Percentiles rank a stretch among this genome's conserved stretches.
Evolutionary conservation across 1,284 basidiomycete species (phyloP).

Genomic region (Austroboletus novae-zelandiae): DNA sequence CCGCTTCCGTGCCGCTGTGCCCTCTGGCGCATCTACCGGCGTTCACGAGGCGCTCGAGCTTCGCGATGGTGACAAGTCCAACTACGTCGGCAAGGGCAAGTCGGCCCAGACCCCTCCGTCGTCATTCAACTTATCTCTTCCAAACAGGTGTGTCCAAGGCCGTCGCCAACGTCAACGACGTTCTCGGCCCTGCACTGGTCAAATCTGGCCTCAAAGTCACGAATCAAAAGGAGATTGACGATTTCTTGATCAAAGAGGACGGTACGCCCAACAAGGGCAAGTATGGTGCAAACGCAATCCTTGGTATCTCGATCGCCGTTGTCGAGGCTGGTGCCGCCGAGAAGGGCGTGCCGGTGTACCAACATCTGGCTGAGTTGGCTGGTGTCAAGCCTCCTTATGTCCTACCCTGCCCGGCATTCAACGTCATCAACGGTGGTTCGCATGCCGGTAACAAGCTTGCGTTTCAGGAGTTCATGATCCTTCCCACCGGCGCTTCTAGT

Average conservation of each 20-base stretch:
- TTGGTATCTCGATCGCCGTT: constrained; percentile 97
- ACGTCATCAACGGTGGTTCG: constrained; percentile 99
- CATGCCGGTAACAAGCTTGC: constrained; percentile 99
- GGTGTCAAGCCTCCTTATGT: constrained; percentile 92
- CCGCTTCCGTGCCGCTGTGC: constrained; percentile 92
- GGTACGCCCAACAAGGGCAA: constrained; percentile 99
- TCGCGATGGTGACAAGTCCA: constrained; percentile 92
- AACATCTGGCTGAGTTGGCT: constrained; percentile 94
- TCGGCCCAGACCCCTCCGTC: neutral
- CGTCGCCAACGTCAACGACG: constrained; percentile 91
- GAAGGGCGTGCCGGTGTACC: constrained; percentile 94
- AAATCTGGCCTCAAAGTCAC: constrained; percentile 85
- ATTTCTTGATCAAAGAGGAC: constrained; percentile 98
- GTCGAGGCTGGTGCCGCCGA: constrained; percentile 92
- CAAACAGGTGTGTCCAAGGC: constrained; percentile 86
- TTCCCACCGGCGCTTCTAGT: constrained; percentile 87
- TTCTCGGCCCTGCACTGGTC: constrained; percentile 90
- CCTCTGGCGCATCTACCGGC: constrained; percentile 98
- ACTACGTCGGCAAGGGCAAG: constrained; percentile 94
- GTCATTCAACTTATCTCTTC: constrained; percentile 2
- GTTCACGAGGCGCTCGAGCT: constrained; percentile 98
- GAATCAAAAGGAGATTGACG: constrained; percentile 94
- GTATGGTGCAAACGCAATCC: constrained; percentile 98
- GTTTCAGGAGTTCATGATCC: constrained; percentile 99
- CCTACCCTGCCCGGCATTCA: constrained; percentile 91